A percentile compares a stretch with the other conserved stretches of the same genome.
phyloP scores from a whole-genome alignment of 2,329 filamentous ascomycete species.

The Aspergillus cejpii region DNA sequence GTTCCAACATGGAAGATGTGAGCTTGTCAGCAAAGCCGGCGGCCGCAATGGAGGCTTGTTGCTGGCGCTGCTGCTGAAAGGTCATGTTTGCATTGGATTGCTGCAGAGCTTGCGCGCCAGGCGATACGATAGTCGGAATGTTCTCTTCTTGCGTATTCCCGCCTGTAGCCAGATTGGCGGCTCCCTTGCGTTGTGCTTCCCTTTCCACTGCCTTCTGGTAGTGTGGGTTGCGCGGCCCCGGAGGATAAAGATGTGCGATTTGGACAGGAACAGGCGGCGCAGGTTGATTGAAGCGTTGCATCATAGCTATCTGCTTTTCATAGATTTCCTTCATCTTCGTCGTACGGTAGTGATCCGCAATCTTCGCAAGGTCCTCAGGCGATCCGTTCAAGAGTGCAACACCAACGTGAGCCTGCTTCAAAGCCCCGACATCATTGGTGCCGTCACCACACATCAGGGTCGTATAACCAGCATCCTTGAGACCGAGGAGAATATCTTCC shows the following conservation, averaged over 20 bases:
- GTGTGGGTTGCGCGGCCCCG: conserved; percentile 85
- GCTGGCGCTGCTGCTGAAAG: conserved; percentile 46
- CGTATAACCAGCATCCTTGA: conserved; percentile 95
- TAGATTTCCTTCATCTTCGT: conserved; percentile 99
- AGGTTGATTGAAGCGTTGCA: conserved; percentile 92
- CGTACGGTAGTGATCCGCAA: conserved; percentile 86
- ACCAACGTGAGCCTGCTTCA: conserved; percentile 97
- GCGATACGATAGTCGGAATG: conserved; percentile 60
- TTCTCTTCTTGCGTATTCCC: conserved; percentile 52
- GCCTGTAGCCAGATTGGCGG: conserved; percentile 48
- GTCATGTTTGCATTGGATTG: conserved; percentile 46
- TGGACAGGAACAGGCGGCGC: conserved; percentile 82
- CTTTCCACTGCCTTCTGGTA: conserved; percentile 86
- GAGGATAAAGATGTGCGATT: conserved; percentile 91
- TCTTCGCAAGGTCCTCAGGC: conserved; percentile 80
- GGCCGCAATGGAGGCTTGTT: conserved; percentile 62
- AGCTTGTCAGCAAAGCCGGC: conserved; percentile 78
- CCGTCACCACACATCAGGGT: conserved; percentile 98
- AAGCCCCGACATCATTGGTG: conserved; percentile 93
- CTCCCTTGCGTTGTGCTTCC: conserved; percentile 72
- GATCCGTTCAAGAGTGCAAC: conserved; percentile 94
- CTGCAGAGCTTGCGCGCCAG: conserved; percentile 57
- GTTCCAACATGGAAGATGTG: conserved; percentile 80
- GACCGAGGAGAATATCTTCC: conserved; percentile 92
- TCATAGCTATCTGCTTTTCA: conserved; percentile 86